phyloP scores from a whole-genome alignment of 352 stramenopile species.

The Phytophthora constricta region DNA sequence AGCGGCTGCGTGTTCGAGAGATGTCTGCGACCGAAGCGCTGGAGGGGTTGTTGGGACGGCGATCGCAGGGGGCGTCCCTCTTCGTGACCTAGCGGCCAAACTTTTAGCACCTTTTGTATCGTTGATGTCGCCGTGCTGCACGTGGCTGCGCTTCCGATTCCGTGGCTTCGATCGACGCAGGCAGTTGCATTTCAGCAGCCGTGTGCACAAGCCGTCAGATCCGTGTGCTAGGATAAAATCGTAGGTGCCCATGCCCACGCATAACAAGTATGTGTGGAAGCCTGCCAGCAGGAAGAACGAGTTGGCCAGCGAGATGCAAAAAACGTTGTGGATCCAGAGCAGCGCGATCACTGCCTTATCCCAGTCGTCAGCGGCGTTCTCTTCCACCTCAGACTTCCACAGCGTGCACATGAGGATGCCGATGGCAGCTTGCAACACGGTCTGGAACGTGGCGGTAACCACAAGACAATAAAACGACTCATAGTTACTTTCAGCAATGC shows the following conservation, averaged over 20 bases:
- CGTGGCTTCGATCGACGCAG: conserved; percentile 43
- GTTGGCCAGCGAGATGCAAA: conserved; percentile 61
- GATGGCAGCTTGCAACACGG: conserved; percentile 66
- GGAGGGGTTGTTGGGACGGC: conserved; percentile 26
- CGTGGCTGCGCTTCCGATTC: conserved; percentile 39
- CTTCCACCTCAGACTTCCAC: conserved; percentile 65
- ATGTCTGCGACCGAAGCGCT: conserved; percentile 20
- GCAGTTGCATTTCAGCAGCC: conserved; percentile 81
- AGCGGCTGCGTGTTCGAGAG: conserved; percentile 15
- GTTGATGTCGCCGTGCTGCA: conserved; percentile 35
- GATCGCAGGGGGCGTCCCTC: conserved; percentile 17
- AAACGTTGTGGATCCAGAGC: conserved; percentile 80
- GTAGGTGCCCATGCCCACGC: conserved; percentile 76
- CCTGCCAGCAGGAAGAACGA: conserved; percentile 75
- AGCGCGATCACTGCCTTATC: conserved; percentile 53
- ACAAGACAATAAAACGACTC: conserved; percentile 86
- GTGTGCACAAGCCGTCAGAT: conserved; percentile 70
- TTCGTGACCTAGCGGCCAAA: conserved; percentile 19
- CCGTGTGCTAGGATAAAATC: conserved; percentile 87
- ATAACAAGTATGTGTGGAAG: conserved; percentile 84
- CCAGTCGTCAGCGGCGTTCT: conserved; percentile 47
- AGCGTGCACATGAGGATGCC: conserved; percentile 80
- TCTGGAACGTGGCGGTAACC: conserved; percentile 62
- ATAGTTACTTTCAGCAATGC: conserved; percentile 87
- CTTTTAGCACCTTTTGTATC: conserved; percentile 22